phyloP scores from a whole-genome alignment of 352 stramenopile genomes.

The Phytopythium vexans region DNA sequence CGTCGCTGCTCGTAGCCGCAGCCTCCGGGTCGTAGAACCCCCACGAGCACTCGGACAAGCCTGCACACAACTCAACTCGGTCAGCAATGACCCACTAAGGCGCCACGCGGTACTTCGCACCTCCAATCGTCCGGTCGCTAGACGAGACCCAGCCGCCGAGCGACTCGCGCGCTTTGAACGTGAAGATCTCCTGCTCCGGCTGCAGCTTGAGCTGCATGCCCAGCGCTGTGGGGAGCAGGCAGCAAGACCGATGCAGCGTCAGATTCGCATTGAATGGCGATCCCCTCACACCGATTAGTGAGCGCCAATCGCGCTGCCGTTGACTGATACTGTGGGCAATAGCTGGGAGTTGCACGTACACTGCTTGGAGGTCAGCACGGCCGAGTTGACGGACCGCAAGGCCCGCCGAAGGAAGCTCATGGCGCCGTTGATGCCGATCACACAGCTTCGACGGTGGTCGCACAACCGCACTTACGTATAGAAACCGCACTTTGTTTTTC shows the following conservation, averaged over 20 bases:
- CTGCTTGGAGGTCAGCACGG: slow-evolving; percentile 79
- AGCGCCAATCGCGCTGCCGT: too few relatives aligned
- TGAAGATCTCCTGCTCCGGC: slow-evolving; percentile 73
- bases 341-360: slow-evolving; percentile 26
- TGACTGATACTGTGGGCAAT: not conserved
- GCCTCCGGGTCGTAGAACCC: slow-evolving; percentile 44
- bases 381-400: slow-evolving; percentile 71
- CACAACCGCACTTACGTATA: not conserved
- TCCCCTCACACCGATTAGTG: too few relatives aligned
- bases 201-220: slow-evolving; percentile 73
- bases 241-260: not conserved
- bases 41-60: slow-evolving; percentile 68
- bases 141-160: slow-evolving; percentile 64
- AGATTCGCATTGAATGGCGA: not conserved
- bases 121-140: slow-evolving; percentile 79
- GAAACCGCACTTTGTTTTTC: not conserved
- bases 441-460: not conserved
- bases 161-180: slow-evolving; percentile 55
- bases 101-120: slow-evolving; percentile 16
- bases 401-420: slow-evolving; percentile 77
- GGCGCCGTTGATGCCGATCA: slow-evolving; percentile 5
- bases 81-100: slow-evolving; percentile 2
- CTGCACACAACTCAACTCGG: slow-evolving; percentile 14
- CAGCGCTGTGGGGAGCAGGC: slow-evolving; percentile 32
- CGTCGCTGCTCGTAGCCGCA: slow-evolving; percentile 9